Evolutionary conservation across 306 rosid species (phyloP), one percentile per base, ranked within the genome.

Genomic region (Benincasa hispida): DNA sequence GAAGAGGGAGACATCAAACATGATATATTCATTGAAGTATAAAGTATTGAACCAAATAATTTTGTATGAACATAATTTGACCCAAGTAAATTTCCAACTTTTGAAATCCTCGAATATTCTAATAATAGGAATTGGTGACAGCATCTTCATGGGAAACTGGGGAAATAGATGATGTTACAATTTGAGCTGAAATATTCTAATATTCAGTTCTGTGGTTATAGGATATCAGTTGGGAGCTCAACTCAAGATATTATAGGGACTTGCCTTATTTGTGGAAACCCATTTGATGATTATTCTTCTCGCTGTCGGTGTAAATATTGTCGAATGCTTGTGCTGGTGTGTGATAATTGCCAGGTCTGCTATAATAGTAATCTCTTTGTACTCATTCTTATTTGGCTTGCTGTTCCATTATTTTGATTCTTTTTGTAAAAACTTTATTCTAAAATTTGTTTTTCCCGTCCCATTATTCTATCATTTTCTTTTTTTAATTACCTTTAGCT

Each of bases 161-260:
- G 37, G 21, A 45, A 22, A 25, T 22, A 10, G 48, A 28, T 62
- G 27, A 80, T 68, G 76, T 76, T 80, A 75, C 81, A 58, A 72
- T 55, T 75, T 59, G 74, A 14, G 72, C 47, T 69, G 59, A 14
- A 60, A 66, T 74, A 53, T 55, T 32, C 48, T 70, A 22, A 51
- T 42, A 6, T 80, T 84, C 77, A 50, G 70, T 68, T 76, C 27
- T 65, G 45, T 81, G 84, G 48, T 74, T 79, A 77, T 74, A 94
- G 98, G 93, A 88, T 91, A 72, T 85, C 96, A n/a, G 96, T 91
- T 79, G 96, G 96, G 83, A 86, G 97, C 84, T 88, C 89, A 80
- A 97, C 86, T 69, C 76, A 85, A 58, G 84, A 87, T 60, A 79
- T 86, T 67, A 25, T 90, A 51, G 94, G 96, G 24, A 57, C 83